Percentiles rank a stretch among this genome's conserved stretches.
These are phyloP conservation scores for Fagus crenata DNA, from an alignment of 306 rosid species.

Conservation along the genomic window DNA sequence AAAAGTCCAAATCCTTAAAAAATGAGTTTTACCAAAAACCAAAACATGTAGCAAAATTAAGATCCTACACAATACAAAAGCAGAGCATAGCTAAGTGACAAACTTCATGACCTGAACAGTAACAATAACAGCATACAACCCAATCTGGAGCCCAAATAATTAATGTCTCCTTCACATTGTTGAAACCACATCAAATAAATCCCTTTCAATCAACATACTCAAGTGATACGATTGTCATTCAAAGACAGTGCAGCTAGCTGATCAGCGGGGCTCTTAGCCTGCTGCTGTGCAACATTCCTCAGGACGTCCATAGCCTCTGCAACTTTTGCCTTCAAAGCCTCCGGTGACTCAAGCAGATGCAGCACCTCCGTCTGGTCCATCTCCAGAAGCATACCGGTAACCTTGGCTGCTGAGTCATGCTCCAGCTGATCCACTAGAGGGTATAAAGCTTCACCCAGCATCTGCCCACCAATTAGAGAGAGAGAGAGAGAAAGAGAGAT, in stretches of 20 bases:
- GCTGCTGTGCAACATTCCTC: constrained; percentile 70
- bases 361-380: constrained; percentile 84
- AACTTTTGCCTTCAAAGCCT: constrained; percentile 70
- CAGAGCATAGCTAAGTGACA: neutral
- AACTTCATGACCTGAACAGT: neutral
- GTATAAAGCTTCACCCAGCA: constrained; percentile 74
- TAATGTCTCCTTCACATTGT: neutral
- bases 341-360: constrained; percentile 71
- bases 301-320: constrained; percentile 72
- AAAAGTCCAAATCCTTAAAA: neutral
- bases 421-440: constrained; percentile 71
- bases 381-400: constrained; percentile 82
- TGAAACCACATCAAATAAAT: neutral
- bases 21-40: neutral
- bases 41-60: neutral
- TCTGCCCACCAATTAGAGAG: constrained; percentile 37
- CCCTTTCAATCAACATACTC: neutral
- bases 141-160: neutral
- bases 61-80: neutral
- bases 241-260: constrained; percentile 61
- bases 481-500: too few species aligned
- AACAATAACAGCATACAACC: neutral
- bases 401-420: constrained; percentile 66
- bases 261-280: constrained; percentile 43
- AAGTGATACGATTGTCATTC: constrained; percentile 50